phyloP scores from a whole-genome alignment of 441 rosid genomes.

The Corymbia calophylla region DNA sequence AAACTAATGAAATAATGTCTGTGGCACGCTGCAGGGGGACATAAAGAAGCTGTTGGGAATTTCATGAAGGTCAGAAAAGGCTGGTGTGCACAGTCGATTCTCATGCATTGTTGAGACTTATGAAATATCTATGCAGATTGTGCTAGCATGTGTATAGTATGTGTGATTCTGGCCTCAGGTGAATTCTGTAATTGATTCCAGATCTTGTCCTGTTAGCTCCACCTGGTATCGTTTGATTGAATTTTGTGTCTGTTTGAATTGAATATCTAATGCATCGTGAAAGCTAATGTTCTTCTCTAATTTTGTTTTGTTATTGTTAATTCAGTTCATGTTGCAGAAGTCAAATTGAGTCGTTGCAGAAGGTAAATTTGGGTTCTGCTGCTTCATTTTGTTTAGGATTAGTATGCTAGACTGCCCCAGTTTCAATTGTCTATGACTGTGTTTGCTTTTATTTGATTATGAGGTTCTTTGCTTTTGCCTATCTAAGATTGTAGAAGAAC shows the following conservation, averaged over 20 bases:
- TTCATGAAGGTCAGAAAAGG: neutral
- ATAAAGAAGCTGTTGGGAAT: conserved; percentile 48
- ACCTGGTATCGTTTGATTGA: neutral
- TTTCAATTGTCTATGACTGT: neutral
- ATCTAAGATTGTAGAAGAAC: neutral
- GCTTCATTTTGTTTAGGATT: neutral
- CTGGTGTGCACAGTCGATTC: neutral
- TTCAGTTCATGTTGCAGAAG: neutral
- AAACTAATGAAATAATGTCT: neutral
- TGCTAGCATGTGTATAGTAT: neutral
- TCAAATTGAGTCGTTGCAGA: neutral
- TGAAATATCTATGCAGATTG: neutral
- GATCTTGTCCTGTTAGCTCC: neutral
- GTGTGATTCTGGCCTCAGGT: neutral
- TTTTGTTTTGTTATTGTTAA: neutral
- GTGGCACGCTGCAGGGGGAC: conserved; percentile 22
- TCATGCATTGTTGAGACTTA: too few relatives aligned
- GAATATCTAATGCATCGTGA: neutral
- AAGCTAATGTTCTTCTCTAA: neutral
- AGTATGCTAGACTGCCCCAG: neutral
- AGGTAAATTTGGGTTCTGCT: neutral
- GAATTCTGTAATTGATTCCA: neutral
- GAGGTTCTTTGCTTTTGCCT: neutral
- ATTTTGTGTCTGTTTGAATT: neutral
- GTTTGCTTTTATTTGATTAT: neutral